Percentiles rank a stretch among this genome's conserved stretches.
These are phyloP conservation scores for Citrus australasica DNA, from an alignment of 345 rosid species.

Conservation along the genomic window DNA sequence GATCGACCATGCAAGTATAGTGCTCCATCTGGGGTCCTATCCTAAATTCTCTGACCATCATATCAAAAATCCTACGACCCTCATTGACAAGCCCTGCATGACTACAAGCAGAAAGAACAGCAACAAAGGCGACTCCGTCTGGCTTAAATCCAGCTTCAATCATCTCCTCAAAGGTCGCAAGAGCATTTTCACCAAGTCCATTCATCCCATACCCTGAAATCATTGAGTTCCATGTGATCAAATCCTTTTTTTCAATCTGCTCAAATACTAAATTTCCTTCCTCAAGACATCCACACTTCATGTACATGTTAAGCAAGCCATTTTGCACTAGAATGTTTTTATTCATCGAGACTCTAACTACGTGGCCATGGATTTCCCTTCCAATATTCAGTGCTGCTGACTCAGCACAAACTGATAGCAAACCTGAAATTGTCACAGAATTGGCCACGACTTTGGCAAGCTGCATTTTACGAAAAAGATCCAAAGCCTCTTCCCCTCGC, in stretches of 20 bases:
- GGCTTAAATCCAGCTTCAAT: slow-evolving; percentile 43
- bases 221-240: slow-evolving; percentile 65
- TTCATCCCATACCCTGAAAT: slow-evolving; percentile 66
- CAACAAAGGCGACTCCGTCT: slow-evolving; percentile 59
- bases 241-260: slow-evolving; percentile 40
- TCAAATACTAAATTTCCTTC: slow-evolving; percentile 49
- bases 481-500: slow-evolving; percentile 44
- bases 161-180: slow-evolving; percentile 51
- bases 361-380: slow-evolving; percentile 65
- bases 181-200: slow-evolving; percentile 50
- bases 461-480: slow-evolving; percentile 54
- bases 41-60: slow-evolving; percentile 36
- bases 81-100: slow-evolving; percentile 63
- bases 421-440: slow-evolving; percentile 52
- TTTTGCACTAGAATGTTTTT: slow-evolving; percentile 57
- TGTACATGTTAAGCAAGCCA: slow-evolving; percentile 70
- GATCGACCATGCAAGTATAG: slow-evolving; percentile 69
- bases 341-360: slow-evolving; percentile 41
- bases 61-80: slow-evolving; percentile 46
- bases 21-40: slow-evolving; percentile 62
- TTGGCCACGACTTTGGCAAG: slow-evolving; percentile 41
- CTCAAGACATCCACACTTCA: slow-evolving; percentile 54
- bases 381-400: slow-evolving; percentile 51
- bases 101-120: slow-evolving; percentile 79
- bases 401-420: slow-evolving; percentile 68